Evolutionary conservation across 768 basidiomycete species (phyloP).

Genomic region (Leucocoprinus birnbaumii): DNA sequence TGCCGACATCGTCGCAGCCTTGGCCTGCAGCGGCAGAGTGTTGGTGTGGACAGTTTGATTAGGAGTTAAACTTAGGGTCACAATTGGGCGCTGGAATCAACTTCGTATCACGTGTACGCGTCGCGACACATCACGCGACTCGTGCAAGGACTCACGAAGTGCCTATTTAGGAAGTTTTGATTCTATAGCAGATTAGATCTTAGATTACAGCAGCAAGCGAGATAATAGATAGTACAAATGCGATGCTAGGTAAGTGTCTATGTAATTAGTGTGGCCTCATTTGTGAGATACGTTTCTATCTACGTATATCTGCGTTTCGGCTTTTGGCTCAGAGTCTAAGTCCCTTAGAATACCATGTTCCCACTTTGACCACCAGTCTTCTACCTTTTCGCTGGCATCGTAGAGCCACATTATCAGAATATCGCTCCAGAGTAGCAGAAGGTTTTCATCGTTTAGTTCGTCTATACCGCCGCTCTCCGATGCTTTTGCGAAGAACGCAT

Average conservation of each 20-base stretch:
- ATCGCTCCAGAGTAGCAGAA: slow-evolving; percentile 49
- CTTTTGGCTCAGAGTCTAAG: not conserved
- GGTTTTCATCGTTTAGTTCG: slow-evolving; percentile 44
- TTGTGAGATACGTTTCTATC: slow-evolving; percentile 5
- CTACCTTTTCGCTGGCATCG: slow-evolving; percentile 53
- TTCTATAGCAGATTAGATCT: too few species aligned
- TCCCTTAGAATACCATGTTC: slow-evolving; percentile 16
- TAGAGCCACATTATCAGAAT: slow-evolving; percentile 48
- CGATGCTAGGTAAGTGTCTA: too few species aligned
- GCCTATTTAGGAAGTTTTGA: not conserved
- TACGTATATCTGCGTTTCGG: not conserved
- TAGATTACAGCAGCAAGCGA: too few species aligned
- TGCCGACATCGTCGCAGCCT: slow-evolving; percentile 18
- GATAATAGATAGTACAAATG: too few species aligned
- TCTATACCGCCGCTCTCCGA: slow-evolving; percentile 25
- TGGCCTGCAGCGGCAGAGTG: not conserved
- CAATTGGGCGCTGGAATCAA: slow-evolving; percentile 6
- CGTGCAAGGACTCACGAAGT: not conserved
- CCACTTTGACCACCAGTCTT: slow-evolving; percentile 63
- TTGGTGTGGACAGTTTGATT: slow-evolving; percentile 7
- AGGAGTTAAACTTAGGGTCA: not conserved
- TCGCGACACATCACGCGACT: slow-evolving; percentile 5
- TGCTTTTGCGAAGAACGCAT: slow-evolving; percentile 35
- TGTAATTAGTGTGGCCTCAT: not conserved
- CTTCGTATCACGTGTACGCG: slow-evolving; percentile 15